These are phyloP conservation scores for Pichia cephalocereana DNA, from an alignment of 805 yeast species.

Conservation along the genomic window DNA sequence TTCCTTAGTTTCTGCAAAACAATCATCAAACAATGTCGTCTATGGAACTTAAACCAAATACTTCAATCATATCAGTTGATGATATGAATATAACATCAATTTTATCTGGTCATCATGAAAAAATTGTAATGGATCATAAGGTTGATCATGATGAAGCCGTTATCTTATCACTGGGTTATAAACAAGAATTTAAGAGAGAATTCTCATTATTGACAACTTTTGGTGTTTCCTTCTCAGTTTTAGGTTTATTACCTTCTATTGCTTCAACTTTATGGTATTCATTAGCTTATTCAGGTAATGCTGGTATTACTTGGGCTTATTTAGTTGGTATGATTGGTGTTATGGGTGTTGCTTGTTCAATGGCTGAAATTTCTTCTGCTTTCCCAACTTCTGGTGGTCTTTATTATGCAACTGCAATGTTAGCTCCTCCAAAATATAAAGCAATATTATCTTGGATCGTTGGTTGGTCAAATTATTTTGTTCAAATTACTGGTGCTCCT, in stretches of 20 bases:
- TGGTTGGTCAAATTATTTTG: slow-evolving; percentile 58
- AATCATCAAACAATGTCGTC: background rate
- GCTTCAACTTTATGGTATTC: slow-evolving; percentile 57
- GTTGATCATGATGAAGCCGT: slow-evolving; percentile 43
- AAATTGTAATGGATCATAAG: slow-evolving; percentile 35
- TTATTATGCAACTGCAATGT: slow-evolving; percentile 57
- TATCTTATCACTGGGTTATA: slow-evolving; percentile 51
- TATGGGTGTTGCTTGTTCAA: slow-evolving; percentile 46
- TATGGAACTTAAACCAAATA: slow-evolving; percentile 10
- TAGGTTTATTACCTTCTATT: slow-evolving; percentile 58
- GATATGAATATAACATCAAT: slow-evolving; percentile 18
- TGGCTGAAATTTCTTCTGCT: slow-evolving; percentile 59
- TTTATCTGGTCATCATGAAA: slow-evolving; percentile 16
- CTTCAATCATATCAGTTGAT: slow-evolving; percentile 20
- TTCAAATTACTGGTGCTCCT: slow-evolving; percentile 55
- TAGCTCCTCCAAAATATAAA: slow-evolving; percentile 47
- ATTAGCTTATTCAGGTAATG: slow-evolving; percentile 50
- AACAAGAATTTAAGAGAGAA: slow-evolving; percentile 57
- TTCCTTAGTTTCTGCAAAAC: too few relatives aligned
- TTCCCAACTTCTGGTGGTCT: slow-evolving; percentile 64
- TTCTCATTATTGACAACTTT: slow-evolving; percentile 49
- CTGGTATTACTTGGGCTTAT: slow-evolving; percentile 60
- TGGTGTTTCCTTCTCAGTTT: slow-evolving; percentile 54
- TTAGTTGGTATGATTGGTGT: slow-evolving; percentile 47
- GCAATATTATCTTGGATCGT: slow-evolving; percentile 53